A percentile compares a stretch with the other conserved stretches of the same genome.
Evolutionary conservation across 2,329 filamentous ascomycete species (phyloP).

Genomic region (Biscogniauxia sp.): DNA sequence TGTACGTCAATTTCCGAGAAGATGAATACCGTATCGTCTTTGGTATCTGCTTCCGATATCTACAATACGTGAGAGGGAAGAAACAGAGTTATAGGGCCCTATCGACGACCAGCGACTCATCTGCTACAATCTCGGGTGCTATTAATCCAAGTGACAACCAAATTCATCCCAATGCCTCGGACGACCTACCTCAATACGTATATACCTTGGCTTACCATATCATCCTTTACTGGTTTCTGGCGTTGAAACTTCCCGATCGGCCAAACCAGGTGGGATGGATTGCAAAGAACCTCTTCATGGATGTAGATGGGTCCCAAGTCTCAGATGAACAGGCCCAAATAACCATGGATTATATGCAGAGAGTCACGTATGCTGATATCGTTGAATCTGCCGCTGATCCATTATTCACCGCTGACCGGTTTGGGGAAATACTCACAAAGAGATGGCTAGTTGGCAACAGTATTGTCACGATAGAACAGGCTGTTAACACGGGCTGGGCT

Average conservation of each 20-base stretch:
- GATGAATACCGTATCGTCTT: constrained; percentile 94
- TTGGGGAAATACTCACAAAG: constrained; percentile 65
- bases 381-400: constrained; percentile 70
- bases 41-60: constrained; percentile 89
- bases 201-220: constrained; percentile 93
- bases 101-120: constrained; percentile 41
- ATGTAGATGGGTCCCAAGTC: constrained; percentile 69
- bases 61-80: constrained; percentile 80
- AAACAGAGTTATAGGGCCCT: constrained; percentile 48
- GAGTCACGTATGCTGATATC: constrained; percentile 80
- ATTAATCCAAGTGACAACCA: constrained; percentile 26
- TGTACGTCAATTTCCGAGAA: constrained; percentile 85
- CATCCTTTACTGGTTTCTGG: constrained; percentile 95
- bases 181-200: constrained; percentile 89
- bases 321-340: constrained; percentile 92
- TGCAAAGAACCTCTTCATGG: constrained; percentile 77
- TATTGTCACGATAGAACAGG: constrained; percentile 72
- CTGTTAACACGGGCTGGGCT: constrained; percentile 63
- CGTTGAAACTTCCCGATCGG: constrained; percentile 79
- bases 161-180: constrained; percentile 42
- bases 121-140: constrained; percentile 20
- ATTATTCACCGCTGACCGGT: constrained; percentile 61
- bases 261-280: constrained; percentile 87
- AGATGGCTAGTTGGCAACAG: constrained; percentile 73
- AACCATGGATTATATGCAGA: constrained; percentile 92